phyloP scores from a whole-genome alignment of 2,329 filamentous ascomycete species.

The Pseudogymnoascus sp. region DNA sequence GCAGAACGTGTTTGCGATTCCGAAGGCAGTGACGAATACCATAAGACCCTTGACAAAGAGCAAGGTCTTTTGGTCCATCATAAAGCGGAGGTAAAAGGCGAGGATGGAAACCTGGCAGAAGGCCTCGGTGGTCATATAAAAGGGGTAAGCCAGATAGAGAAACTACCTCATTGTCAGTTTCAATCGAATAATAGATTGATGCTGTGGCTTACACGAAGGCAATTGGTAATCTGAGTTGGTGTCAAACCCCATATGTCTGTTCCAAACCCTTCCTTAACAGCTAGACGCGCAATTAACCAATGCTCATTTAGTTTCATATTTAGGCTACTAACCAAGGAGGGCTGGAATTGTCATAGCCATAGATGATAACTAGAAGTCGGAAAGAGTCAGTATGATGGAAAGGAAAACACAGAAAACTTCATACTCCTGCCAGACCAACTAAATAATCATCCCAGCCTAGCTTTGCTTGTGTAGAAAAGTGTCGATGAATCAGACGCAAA shows the following conservation, averaged over 20 bases:
- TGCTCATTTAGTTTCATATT: neutral
- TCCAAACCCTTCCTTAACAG: constrained; percentile 25
- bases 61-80: constrained; percentile 21
- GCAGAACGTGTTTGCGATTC: constrained; percentile 23
- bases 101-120: constrained; percentile 29
- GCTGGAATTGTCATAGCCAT: constrained; percentile 26
- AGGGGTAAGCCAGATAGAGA: constrained; percentile 28
- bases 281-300: constrained; percentile 14
- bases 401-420: constrained; percentile 10
- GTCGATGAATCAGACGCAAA: constrained; percentile 25
- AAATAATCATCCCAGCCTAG: constrained; percentile 29
- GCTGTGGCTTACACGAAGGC: constrained; percentile 21
- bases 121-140: constrained; percentile 26
- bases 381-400: constrained; percentile 11
- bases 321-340: constrained; percentile 17
- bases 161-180: constrained; percentile 15
- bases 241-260: constrained; percentile 28
- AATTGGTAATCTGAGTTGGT: constrained; percentile 25
- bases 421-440: constrained; percentile 26
- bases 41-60: constrained; percentile 22
- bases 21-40: constrained; percentile 23
- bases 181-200: constrained; percentile 6
- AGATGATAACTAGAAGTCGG: constrained; percentile 18
- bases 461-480: constrained; percentile 20
- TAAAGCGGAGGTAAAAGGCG: constrained; percentile 29